Percentiles rank a stretch among this genome's conserved stretches.
These are phyloP conservation scores for Skeletonema costatum DNA, from an alignment of 108 stramenopile genomes.

Conservation along the genomic window DNA sequence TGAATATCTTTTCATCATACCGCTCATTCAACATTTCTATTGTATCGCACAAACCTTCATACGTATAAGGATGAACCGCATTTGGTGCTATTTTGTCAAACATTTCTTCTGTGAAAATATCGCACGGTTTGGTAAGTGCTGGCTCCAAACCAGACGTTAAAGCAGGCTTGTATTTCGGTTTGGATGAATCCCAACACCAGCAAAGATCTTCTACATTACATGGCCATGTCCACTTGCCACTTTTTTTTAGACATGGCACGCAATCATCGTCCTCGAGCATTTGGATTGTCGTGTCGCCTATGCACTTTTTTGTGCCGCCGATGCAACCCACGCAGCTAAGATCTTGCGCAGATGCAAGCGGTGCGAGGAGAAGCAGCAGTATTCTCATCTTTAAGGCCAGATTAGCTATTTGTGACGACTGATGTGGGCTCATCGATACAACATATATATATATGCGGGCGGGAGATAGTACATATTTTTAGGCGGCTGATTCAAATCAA, in stretches of 20 bases:
- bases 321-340: conserved; percentile 34
- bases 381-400: neutral
- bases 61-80: conserved; percentile 44
- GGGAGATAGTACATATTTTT: no score
- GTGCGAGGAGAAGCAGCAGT: neutral
- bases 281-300: conserved; percentile 38
- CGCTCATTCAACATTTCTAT: conserved; percentile 34
- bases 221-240: conserved; percentile 45
- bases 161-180: conserved; percentile 40
- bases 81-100: conserved; percentile 42
- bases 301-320: conserved; percentile 32
- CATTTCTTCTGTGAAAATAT: conserved; percentile 41
- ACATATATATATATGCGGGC: no score
- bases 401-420: no score
- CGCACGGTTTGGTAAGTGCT: conserved; percentile 35
- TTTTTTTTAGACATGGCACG: conserved; percentile 25
- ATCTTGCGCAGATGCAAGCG: conserved; percentile 5
- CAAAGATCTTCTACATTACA: conserved; percentile 29
- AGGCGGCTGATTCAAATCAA: no score
- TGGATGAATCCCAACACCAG: conserved; percentile 48
- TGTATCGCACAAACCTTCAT: conserved; percentile 38
- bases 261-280: conserved; percentile 33
- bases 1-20: conserved; percentile 45
- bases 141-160: conserved; percentile 19
- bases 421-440: no score